Conservation (phyloP, 495 filamentous ascomycete species). For the Xylaria flabelliformis region DNA sequence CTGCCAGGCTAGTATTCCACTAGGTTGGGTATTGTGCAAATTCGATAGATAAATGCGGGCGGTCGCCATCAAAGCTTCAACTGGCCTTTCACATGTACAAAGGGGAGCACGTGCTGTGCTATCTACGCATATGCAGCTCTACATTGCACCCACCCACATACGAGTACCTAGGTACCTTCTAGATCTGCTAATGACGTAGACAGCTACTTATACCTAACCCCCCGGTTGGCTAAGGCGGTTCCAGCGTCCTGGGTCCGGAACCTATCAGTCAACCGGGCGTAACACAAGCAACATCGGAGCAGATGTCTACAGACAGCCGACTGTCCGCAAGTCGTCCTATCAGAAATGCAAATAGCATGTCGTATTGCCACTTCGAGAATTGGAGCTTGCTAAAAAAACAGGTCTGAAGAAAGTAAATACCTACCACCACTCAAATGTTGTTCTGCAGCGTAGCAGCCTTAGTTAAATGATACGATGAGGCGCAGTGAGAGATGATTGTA, state of each 20-base stretch:
- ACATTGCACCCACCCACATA: not conserved
- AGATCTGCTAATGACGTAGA: conserved; percentile 23
- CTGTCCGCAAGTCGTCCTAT: not conserved
- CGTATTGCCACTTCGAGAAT: not conserved
- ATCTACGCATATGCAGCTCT: not conserved
- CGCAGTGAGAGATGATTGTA: not conserved
- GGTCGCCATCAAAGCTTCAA: not conserved
- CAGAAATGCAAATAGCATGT: not conserved
- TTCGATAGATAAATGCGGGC: not conserved
- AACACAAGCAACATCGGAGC: not conserved
- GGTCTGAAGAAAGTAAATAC: too few species aligned
- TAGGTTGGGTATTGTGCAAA: not conserved
- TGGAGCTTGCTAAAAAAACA: not conserved
- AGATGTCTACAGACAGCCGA: not conserved
- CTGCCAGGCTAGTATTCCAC: not conserved
- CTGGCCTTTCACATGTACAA: conserved; percentile 24
- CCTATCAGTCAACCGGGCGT: not conserved
- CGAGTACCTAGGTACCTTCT: not conserved
- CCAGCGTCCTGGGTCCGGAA: conserved; percentile 1
- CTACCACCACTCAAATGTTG: too few species aligned
- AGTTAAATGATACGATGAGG: not conserved
- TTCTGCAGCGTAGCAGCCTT: too few species aligned
- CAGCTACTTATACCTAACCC: not conserved
- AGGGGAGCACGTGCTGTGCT: conserved; percentile 5
- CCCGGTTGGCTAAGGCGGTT: not conserved